Conservation (phyloP, 108 stramenopile genomes). For the Fragilaria radians region DNA sequence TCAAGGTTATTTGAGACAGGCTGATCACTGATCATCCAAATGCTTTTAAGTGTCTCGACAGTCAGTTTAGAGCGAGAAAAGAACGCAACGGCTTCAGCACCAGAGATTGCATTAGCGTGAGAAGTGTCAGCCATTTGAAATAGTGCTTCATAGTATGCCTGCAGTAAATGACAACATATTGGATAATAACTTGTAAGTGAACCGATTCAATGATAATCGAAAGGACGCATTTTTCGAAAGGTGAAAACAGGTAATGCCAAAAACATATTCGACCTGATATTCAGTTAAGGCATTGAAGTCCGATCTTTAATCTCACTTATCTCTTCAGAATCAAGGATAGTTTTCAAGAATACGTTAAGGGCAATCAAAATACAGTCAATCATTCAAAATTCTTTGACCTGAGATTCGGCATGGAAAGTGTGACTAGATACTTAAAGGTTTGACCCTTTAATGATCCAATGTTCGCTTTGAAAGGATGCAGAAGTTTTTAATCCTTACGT, state of each 20-base stretch:
- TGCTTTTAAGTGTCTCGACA: constrained; percentile 68
- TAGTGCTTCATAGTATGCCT: constrained; percentile 78
- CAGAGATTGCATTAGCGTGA: constrained; percentile 49
- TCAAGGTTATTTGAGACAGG: constrained; percentile 56
- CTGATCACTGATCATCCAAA: constrained; percentile 81
- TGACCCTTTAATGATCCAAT: neutral
- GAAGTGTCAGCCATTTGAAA: constrained; percentile 72
- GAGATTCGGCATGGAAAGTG: no score
- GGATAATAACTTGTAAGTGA: neutral
- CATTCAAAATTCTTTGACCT: no score
- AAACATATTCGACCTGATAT: neutral
- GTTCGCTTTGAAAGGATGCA: neutral
- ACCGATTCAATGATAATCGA: neutral
- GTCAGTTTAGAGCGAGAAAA: constrained; percentile 81
- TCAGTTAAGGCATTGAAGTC: neutral
- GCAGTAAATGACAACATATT: neutral
- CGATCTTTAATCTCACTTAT: neutral
- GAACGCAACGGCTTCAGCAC: constrained; percentile 80
- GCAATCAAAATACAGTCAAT: neutral
- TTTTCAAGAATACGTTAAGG: neutral
- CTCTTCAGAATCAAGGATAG: neutral
- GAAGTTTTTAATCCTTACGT: neutral
- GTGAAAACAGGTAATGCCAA: no score
- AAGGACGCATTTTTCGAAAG: neutral
- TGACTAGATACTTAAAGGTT: neutral